These are phyloP conservation scores for Solanum rostratum DNA, from an alignment of 257 asterid species.

Conservation along the genomic window DNA sequence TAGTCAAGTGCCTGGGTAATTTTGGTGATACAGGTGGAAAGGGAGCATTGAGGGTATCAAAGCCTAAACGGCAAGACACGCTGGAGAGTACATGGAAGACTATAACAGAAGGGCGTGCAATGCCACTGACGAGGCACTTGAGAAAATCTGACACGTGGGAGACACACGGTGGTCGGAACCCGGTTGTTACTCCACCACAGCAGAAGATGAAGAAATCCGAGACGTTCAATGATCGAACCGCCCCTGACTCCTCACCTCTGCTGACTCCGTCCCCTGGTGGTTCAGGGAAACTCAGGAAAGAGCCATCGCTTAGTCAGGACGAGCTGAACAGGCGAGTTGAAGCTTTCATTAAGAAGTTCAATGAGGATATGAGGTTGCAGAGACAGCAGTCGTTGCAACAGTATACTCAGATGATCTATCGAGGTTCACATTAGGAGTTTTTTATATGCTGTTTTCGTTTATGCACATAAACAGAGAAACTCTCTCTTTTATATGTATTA, in stretches of 20 bases:
- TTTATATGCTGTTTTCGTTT: background rate
- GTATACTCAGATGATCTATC: constrained; percentile 38
- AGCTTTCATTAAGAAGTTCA: constrained; percentile 75
- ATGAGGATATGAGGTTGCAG: constrained; percentile 76
- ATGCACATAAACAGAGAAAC: background rate
- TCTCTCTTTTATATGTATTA: background rate
- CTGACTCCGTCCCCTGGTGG: constrained; percentile 12
- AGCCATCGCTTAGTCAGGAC: constrained; percentile 61
- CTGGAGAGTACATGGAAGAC: constrained; percentile 79
- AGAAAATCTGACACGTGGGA: constrained; percentile 77
- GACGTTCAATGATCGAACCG: constrained; percentile 34
- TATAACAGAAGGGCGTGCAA: constrained; percentile 69
- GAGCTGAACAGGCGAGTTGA: constrained; percentile 68
- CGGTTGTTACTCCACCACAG: constrained; percentile 5
- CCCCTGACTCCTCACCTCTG: constrained; percentile 4
- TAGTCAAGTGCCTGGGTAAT: background rate
- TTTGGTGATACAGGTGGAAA: constrained; percentile 38
- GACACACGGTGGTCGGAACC: constrained; percentile 19
- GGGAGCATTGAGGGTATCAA: constrained; percentile 47
- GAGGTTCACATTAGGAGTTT: constrained; percentile 14
- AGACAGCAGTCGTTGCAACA: constrained; percentile 66
- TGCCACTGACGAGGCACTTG: constrained; percentile 61
- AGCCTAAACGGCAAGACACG: constrained; percentile 55
- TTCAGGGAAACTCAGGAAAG: constrained; percentile 41
- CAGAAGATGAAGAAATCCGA: constrained; percentile 49